Percentiles rank a stretch among this genome's conserved stretches.
Conservation (phyloP, 768 basidiomycete species). For the Boletus reticulatus region DNA sequence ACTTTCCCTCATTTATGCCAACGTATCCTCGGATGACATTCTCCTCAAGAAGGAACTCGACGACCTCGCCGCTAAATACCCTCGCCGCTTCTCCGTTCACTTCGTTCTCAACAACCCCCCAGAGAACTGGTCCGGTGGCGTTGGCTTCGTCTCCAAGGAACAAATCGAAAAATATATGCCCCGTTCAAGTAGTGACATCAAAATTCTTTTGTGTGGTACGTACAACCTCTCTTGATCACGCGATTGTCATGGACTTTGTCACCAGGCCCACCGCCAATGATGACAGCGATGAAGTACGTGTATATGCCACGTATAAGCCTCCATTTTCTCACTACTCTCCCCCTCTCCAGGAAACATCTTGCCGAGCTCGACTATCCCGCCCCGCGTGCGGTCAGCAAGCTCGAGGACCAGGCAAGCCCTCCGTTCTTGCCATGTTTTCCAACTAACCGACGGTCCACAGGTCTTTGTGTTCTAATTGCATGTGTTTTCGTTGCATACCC, state of each 20-base stretch:
- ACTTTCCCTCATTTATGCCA: slow-evolving; percentile 92
- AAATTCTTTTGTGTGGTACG: slow-evolving; percentile 85
- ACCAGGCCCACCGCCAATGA: slow-evolving; percentile 72
- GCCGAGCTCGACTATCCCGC: slow-evolving; percentile 84
- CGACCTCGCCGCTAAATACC: slow-evolving; percentile 61
- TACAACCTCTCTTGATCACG: slow-evolving; percentile 22
- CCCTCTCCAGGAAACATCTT: slow-evolving; percentile 70
- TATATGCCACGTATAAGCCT: background rate
- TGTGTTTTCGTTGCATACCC: slow-evolving; percentile 2
- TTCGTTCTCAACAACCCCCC: slow-evolving; percentile 97
- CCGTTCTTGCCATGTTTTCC: too few species aligned
- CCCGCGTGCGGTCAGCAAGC: slow-evolving; percentile 89
- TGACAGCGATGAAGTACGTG: slow-evolving; percentile 75
- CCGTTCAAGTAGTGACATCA: slow-evolving; percentile 60
- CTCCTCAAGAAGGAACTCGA: slow-evolving; percentile 88
- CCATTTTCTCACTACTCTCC: slow-evolving; percentile 1
- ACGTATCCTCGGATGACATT: slow-evolving; percentile 91
- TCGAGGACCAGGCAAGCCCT: slow-evolving; percentile 71
- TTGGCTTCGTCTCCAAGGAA: slow-evolving; percentile 91
- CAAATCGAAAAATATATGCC: slow-evolving; percentile 86
- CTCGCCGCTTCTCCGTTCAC: slow-evolving; percentile 70
- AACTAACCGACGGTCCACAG: slow-evolving; percentile 25
- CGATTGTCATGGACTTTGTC: background rate
- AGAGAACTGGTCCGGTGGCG: slow-evolving; percentile 79
- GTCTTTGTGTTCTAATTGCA: slow-evolving; percentile 40